Evolutionary conservation across 768 basidiomycete species (phyloP).

Genomic region (Podaxis sp.): DNA sequence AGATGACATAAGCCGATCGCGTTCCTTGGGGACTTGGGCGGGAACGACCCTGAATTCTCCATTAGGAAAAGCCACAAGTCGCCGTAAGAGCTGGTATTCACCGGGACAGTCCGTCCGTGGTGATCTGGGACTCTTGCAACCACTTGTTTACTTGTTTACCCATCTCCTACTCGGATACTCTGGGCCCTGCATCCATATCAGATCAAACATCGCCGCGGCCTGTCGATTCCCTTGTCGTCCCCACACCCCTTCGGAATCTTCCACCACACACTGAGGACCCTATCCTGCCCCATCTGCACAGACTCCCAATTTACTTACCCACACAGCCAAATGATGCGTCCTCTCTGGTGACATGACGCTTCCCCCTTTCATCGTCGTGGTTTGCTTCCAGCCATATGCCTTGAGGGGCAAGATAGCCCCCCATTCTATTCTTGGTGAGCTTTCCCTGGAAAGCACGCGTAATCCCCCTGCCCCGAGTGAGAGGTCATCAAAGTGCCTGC

Average conservation of each 20-base stretch:
- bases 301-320: neutral
- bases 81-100: neutral
- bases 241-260: neutral
- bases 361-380: neutral
- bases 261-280: neutral
- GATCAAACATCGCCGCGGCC: conserved; percentile 2
- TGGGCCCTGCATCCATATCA: neutral
- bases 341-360: neutral
- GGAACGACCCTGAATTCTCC: neutral
- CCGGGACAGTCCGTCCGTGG: neutral
- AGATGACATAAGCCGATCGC: conserved; percentile 8
- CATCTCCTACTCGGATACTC: conserved; percentile 3
- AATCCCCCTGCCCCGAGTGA: conserved; percentile 8
- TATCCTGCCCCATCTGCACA: neutral
- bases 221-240: no score
- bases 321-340: neutral
- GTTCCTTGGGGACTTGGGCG: neutral
- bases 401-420: neutral
- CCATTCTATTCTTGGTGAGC: conserved; percentile 10
- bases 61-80: conserved; percentile 4
- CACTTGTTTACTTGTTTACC: neutral
- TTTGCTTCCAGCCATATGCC: neutral
- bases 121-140: neutral
- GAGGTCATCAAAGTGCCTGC: neutral
- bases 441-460: conserved; percentile 8